Evolutionary conservation across 345 rosid genomes (phyloP).

Genomic region (Eucalyptus sp.): DNA sequence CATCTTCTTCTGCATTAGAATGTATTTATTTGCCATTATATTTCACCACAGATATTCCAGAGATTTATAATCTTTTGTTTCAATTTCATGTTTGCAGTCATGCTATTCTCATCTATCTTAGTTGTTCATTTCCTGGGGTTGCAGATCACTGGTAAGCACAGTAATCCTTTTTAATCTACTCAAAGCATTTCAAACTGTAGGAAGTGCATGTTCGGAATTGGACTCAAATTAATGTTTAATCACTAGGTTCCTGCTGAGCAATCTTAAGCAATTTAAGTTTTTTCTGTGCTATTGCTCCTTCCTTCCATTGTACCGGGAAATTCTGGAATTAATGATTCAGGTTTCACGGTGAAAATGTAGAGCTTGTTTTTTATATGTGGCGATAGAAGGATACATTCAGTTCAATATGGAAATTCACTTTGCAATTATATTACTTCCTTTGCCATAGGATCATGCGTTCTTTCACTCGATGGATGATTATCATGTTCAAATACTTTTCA

Average conservation of each 20-base stretch:
- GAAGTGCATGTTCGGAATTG: not conserved
- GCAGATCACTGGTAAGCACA: slow-evolving; percentile 66
- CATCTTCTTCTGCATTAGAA: not conserved
- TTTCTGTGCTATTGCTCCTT: not conserved
- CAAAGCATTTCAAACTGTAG: not conserved
- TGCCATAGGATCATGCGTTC: not conserved
- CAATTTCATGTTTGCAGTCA: slow-evolving; percentile 42
- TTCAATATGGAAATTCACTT: not conserved
- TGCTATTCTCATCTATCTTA: slow-evolving; percentile 70
- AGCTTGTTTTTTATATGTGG: not conserved
- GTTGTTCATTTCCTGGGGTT: slow-evolving; percentile 69
- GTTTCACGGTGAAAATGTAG: not conserved
- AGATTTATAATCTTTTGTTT: not conserved
- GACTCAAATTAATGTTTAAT: not conserved
- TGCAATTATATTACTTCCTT: not conserved
- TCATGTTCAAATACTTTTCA: not conserved
- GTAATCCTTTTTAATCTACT: not conserved
- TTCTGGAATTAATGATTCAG: not conserved
- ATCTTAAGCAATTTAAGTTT: not conserved
- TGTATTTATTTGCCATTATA: not conserved
- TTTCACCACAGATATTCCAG: not conserved
- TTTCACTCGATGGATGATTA: not conserved
- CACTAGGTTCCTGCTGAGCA: not conserved
- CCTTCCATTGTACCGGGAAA: not conserved
- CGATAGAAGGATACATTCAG: not conserved